Evolutionary conservation across 208 protist genomes (phyloP), one percentile per base, ranked within the genome.

Genomic region (Wallacemonas sp.): DNA sequence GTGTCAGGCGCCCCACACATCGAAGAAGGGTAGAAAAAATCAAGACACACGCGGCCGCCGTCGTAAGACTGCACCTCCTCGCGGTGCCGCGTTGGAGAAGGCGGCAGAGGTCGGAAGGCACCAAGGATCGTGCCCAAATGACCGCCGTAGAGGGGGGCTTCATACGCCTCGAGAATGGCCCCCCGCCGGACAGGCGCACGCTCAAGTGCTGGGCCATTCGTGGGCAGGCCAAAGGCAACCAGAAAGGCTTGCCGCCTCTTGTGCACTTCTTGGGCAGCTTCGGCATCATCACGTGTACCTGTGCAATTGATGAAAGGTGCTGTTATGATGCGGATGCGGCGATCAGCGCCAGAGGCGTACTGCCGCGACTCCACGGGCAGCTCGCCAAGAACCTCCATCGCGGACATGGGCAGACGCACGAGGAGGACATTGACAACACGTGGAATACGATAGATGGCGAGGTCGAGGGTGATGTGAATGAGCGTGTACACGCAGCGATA

Each of bases 51-150:
- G 22, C 59, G 75, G 66, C 81, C 80, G 38, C 75, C 78, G 42
- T 93, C 86, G 75, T 73, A 78, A 5, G 71, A 65, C 21, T 21
- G 12, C 12, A 88, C 34, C 11, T 71, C 42, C 42, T 87, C 78
- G 12, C 86, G 82, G 22, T 60, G 62, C n/a, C 12, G 3, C 5
- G 49, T 59, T 6, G 66, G 59, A 12, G 82, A 62, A 21, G 30
- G 47, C n/a, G 46, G 34, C 8, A 68, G 33, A 1, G 76, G 72
- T 21, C 75, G 80, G 41, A 76, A 66, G 33, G 77, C 56, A 17
- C 75, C 80, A 5, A 87, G 62, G 33, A 90, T 72, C 36, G 86
- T 93, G 56, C 82, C 72, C 3, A 90, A 12, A 66, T 90, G 80
- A 17, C 79, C 75, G 42, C 51, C 41, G 69, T 90, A 90, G 33